phyloP scores from a whole-genome alignment of 306 rosid genomes.

The Casuarina equisetifolia region DNA sequence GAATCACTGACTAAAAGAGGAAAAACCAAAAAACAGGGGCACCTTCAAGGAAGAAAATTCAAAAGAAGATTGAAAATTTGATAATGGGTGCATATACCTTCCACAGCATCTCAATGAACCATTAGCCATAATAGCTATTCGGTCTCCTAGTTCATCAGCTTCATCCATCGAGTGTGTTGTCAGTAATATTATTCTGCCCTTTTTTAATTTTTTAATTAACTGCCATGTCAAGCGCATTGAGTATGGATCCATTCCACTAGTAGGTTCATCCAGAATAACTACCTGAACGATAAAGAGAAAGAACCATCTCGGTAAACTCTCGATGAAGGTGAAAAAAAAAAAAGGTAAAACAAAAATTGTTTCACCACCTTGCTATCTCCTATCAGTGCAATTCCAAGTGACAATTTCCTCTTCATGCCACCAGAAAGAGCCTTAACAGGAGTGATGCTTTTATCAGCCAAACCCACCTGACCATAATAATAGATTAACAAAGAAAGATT shows the following conservation, averaged over 20 bases:
- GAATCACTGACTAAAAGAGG: too few relatives aligned
- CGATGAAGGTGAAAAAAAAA: slow-evolving; percentile 15
- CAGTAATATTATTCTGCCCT: slow-evolving; percentile 90
- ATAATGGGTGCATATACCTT: slow-evolving; percentile 49
- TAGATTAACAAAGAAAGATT: slow-evolving; percentile 16
- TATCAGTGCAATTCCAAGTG: slow-evolving; percentile 93
- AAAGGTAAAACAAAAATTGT: slow-evolving; percentile 16
- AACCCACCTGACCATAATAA: slow-evolving; percentile 71
- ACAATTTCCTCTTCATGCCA: slow-evolving; percentile 97
- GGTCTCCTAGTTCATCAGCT: slow-evolving; percentile 97
- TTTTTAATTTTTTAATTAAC: slow-evolving; percentile 79
- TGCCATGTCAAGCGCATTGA: slow-evolving; percentile 99
- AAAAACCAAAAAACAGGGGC: too few relatives aligned
- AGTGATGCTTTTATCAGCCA: slow-evolving; percentile 83
- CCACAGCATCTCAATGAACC: slow-evolving; percentile 97
- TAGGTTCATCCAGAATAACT: slow-evolving; percentile 92
- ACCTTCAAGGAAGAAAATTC: not conserved
- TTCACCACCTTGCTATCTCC: slow-evolving; percentile 83
- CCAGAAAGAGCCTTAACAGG: slow-evolving; percentile 84
- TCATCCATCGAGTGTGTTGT: slow-evolving; percentile 99
- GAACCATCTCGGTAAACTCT: slow-evolving; percentile 19
- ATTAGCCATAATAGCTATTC: slow-evolving; percentile 97
- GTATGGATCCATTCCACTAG: slow-evolving; percentile 99
- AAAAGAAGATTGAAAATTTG: not conserved
- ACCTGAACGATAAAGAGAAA: slow-evolving; percentile 54